phyloP scores from a whole-genome alignment of 2,329 filamentous ascomycete species.

The Colletotrichum ledebouriae region DNA sequence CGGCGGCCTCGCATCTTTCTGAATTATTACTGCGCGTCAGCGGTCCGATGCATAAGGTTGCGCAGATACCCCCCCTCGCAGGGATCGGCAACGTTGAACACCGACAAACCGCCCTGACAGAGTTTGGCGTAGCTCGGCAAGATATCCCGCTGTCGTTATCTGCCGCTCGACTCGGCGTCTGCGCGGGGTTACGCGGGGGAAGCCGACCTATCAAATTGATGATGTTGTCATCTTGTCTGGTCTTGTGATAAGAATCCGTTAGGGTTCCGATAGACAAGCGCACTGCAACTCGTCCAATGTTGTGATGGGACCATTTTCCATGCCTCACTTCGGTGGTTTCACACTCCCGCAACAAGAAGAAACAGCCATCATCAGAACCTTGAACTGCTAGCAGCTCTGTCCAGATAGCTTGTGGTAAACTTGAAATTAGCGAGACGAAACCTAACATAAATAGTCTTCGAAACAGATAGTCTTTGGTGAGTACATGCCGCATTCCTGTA shows the following conservation, averaged over 20 bases:
- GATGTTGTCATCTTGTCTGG: slow-evolving; percentile 29
- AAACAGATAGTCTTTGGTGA: background rate
- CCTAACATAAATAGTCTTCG: background rate
- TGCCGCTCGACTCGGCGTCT: background rate
- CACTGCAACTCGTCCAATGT: slow-evolving; percentile 17
- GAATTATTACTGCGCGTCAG: slow-evolving; percentile 17
- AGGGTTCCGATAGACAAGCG: background rate
- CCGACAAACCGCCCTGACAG: background rate
- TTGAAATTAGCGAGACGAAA: slow-evolving; percentile 4
- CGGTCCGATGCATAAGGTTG: background rate
- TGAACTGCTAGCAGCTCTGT: background rate
- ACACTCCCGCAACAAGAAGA: background rate
- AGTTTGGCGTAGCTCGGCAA: background rate
- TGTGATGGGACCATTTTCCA: slow-evolving; percentile 4
- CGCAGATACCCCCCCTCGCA: background rate
- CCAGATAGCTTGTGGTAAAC: slow-evolving; percentile 2
- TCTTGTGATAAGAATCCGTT: slow-evolving; percentile 21
- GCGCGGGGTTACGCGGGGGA: slow-evolving; percentile 22
- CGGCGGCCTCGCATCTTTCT: background rate
- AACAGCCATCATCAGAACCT: background rate
- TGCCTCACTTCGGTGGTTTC: background rate
- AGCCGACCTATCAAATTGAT: slow-evolving; percentile 18
- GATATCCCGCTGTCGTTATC: background rate
- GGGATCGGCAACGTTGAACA: background rate
- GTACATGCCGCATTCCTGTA: background rate